Evolutionary conservation across 345 rosid genomes (phyloP).

Genomic region (Murraya paniculata): DNA sequence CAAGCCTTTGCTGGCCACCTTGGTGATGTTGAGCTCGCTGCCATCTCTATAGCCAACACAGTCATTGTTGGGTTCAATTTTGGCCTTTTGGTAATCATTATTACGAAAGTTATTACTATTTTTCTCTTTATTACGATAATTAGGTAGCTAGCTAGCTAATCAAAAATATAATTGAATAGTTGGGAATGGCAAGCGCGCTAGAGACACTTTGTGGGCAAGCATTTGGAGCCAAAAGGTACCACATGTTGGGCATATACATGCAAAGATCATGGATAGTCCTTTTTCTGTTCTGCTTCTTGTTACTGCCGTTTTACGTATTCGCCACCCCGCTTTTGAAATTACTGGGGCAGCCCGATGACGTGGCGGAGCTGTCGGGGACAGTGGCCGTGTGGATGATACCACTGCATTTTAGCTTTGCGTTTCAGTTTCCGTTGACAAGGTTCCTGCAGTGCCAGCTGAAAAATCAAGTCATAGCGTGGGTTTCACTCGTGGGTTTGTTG

Average conservation of each 20-base stretch:
- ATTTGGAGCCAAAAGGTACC: slow-evolving; percentile 61
- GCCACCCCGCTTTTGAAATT: slow-evolving; percentile 56
- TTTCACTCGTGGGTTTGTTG: slow-evolving; percentile 31
- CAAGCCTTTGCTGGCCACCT: slow-evolving; percentile 75
- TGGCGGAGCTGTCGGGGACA: slow-evolving; percentile 58
- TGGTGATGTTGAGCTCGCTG: slow-evolving; percentile 60
- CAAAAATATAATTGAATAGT: slow-evolving; percentile 20
- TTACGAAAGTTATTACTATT: neutral
- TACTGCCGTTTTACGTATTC: slow-evolving; percentile 54
- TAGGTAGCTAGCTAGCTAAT: too few relatives aligned
- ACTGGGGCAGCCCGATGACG: slow-evolving; percentile 59
- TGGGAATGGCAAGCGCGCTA: slow-evolving; percentile 81
- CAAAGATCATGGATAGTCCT: slow-evolving; percentile 76
- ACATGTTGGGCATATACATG: slow-evolving; percentile 68
- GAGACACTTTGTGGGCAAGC: slow-evolving; percentile 84
- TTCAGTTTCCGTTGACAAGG: slow-evolving; percentile 56
- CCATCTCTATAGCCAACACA: slow-evolving; percentile 56
- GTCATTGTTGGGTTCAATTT: slow-evolving; percentile 69
- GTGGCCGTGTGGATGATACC: slow-evolving; percentile 60
- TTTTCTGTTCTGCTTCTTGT: slow-evolving; percentile 41
- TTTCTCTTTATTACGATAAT: too few relatives aligned
- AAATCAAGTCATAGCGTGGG: slow-evolving; percentile 49
- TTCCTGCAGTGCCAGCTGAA: slow-evolving; percentile 68
- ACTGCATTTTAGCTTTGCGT: slow-evolving; percentile 60
- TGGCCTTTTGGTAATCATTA: slow-evolving; percentile 49